A percentile compares a stretch with the other conserved stretches of the same genome.
phyloP scores from a whole-genome alignment of 495 filamentous ascomycete genomes.

The Penicillium canescens region DNA sequence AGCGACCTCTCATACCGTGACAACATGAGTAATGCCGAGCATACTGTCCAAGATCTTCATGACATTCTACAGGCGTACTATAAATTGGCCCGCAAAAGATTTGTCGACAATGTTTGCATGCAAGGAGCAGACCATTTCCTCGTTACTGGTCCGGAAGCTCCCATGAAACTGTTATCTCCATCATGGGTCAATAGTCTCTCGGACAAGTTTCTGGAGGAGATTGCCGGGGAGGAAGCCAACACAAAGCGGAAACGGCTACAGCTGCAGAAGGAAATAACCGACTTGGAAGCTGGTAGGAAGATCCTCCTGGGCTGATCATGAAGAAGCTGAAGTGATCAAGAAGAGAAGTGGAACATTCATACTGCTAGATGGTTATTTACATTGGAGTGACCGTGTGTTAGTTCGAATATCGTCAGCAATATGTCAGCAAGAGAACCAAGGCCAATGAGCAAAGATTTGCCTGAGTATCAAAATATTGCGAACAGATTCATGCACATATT shows the following conservation, averaged over 20 bases:
- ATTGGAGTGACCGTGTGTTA: no score
- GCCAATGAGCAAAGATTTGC: no score
- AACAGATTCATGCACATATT: no score
- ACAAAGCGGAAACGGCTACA: constrained; percentile 28
- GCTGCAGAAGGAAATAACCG: constrained; percentile 38
- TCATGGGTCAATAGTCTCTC: constrained; percentile 36
- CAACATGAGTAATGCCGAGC: constrained; percentile 45
- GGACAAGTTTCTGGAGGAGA: constrained; percentile 35
- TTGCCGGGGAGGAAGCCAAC: constrained; percentile 45
- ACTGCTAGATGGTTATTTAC: no score
- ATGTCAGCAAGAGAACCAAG: no score
- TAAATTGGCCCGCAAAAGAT: constrained; percentile 33
- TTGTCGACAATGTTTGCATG: constrained; percentile 38
- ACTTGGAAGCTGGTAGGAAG: constrained; percentile 7
- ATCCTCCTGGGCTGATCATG: not conserved
- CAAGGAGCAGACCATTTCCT: constrained; percentile 38
- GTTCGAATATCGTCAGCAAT: no score
- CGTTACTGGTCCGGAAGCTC: constrained; percentile 32
- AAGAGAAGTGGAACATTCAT: no score
- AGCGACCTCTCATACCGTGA: constrained; percentile 9
- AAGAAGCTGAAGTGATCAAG: no score
- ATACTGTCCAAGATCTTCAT: constrained; percentile 35
- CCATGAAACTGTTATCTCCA: constrained; percentile 35
- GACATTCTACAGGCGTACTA: constrained; percentile 43
- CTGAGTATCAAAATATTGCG: no score